phyloP scores from a whole-genome alignment of 768 basidiomycete genomes.

The Mycena capillaripes region DNA sequence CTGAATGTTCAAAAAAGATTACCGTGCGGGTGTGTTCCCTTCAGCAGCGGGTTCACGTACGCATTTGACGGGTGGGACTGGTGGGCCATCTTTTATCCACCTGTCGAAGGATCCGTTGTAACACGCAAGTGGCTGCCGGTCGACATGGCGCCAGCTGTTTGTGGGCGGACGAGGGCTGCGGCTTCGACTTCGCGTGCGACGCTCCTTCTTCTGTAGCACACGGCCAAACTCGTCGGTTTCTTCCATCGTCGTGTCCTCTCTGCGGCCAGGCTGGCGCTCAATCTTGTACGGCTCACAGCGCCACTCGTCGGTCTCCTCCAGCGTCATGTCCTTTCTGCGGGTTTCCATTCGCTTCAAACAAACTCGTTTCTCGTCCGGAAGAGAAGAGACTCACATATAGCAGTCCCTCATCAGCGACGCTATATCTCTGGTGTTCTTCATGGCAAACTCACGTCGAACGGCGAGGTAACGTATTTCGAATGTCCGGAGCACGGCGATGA shows the following conservation, averaged over 20 bases:
- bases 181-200: background rate
- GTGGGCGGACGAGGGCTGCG: background rate
- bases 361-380: background rate
- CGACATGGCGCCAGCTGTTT: background rate
- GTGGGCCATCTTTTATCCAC: background rate
- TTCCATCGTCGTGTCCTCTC: conserved; percentile 16
- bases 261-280: too few species aligned
- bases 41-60: background rate
- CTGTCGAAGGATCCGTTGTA: background rate
- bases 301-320: conserved; percentile 3
- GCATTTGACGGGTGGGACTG: background rate
- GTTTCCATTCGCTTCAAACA: background rate
- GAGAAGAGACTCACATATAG: conserved; percentile 10
- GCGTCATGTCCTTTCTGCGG: conserved; percentile 10
- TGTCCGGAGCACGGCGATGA: background rate
- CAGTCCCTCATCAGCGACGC: background rate
- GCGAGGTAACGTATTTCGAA: background rate
- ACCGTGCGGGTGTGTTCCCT: too few species aligned
- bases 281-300: too few species aligned
- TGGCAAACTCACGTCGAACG: background rate
- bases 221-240: background rate
- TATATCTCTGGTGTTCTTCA: background rate
- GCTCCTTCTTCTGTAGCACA: too few species aligned
- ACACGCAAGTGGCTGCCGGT: background rate
- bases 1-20: background rate